These are phyloP conservation scores for Heterobasidion parviporum DNA, from an alignment of 1,284 basidiomycete species.

Conservation along the genomic window DNA sequence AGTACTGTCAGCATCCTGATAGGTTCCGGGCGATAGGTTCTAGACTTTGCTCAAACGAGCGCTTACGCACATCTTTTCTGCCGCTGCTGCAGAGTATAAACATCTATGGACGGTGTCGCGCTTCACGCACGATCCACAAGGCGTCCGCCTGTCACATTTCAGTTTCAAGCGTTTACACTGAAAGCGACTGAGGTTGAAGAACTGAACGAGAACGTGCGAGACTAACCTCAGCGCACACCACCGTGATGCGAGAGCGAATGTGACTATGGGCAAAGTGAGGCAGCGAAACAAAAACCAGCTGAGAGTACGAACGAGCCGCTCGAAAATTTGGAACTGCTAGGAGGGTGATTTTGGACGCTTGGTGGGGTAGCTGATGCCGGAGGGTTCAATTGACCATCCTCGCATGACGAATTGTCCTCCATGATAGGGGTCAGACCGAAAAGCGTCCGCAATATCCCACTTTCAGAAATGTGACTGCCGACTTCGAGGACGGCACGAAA, in stretches of 20 bases:
- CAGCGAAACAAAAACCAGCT: background rate
- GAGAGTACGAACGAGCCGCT: slow-evolving; percentile 9
- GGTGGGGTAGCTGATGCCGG: background rate
- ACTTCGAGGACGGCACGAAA: background rate
- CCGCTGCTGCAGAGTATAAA: slow-evolving; percentile 69
- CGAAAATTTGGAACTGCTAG: slow-evolving; percentile 8
- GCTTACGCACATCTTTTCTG: slow-evolving; percentile 66
- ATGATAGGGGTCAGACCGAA: background rate
- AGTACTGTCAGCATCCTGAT: too few species aligned
- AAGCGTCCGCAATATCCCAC: background rate
- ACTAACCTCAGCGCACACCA: slow-evolving; percentile 73
- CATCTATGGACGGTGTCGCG: slow-evolving; percentile 67
- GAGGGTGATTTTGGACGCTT: background rate
- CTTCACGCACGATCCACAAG: slow-evolving; percentile 69
- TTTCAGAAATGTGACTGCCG: background rate
- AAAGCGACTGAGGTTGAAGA: background rate
- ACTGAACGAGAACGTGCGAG: slow-evolving; percentile 7
- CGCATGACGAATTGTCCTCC: background rate
- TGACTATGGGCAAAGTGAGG: slow-evolving; percentile 34
- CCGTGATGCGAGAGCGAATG: slow-evolving; percentile 71
- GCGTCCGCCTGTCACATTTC: slow-evolving; percentile 68
- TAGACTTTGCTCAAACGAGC: background rate
- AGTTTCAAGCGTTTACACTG: slow-evolving; percentile 80
- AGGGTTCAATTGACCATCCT: background rate
- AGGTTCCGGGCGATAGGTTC: too few species aligned